These are phyloP conservation scores for Fusarium oxysporum DNA, from an alignment of 2,329 filamentous ascomycete genomes.

Conservation along the genomic window DNA sequence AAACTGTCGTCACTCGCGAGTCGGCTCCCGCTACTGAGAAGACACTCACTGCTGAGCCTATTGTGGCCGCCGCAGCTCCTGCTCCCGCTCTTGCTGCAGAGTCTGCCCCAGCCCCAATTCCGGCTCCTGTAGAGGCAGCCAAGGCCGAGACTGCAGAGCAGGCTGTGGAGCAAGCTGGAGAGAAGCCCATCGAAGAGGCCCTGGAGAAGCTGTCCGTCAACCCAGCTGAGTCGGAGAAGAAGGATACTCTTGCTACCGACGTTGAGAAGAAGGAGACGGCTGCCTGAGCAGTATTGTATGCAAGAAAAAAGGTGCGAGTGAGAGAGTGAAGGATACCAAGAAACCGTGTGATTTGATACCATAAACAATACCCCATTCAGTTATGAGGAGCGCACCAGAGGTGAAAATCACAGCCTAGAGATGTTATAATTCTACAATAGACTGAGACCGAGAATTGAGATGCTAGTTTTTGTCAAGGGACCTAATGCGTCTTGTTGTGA, in stretches of 20 bases:
- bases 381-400: constrained; percentile 10
- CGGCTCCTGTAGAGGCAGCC: constrained; percentile 30
- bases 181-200: constrained; percentile 36
- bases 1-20: neutral
- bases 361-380: constrained; percentile 32
- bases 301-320: neutral
- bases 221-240: constrained; percentile 15
- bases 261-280: constrained; percentile 21
- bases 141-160: constrained; percentile 34
- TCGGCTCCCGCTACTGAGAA: constrained; percentile 6
- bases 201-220: constrained; percentile 30
- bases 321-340: constrained; percentile 22
- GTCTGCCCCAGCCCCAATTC: constrained; percentile 9
- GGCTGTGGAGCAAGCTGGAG: constrained; percentile 23
- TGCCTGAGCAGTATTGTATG: neutral
- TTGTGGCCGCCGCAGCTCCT: neutral
- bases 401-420: constrained; percentile 12
- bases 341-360: constrained; percentile 25
- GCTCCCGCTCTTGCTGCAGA: neutral
- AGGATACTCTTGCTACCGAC: constrained; percentile 9
- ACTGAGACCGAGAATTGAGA: constrained; percentile 10
- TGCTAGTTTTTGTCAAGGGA: neutral
- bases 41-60: neutral
- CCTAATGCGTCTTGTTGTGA: neutral
- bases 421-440: constrained; percentile 25